These are phyloP conservation scores for Mortierella sp. DNA, from an alignment of 371 early-diverging fungal genomes.

Conservation along the genomic window DNA sequence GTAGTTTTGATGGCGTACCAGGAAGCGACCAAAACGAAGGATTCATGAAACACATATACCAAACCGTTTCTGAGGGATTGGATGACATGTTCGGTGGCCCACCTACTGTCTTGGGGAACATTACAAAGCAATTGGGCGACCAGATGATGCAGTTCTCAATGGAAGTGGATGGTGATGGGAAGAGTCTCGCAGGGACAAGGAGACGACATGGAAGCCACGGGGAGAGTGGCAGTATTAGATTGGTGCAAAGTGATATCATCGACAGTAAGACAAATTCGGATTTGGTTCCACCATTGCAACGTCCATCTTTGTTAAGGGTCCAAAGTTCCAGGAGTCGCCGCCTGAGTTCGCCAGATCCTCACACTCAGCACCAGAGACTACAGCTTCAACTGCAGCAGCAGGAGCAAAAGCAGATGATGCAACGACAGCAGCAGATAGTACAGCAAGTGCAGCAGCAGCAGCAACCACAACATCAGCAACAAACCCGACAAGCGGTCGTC, in stretches of 20 bases:
- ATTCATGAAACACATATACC: slow-evolving; percentile 79
- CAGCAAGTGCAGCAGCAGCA: slow-evolving; percentile 22
- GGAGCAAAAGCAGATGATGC: slow-evolving; percentile 20
- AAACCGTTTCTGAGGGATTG: slow-evolving; percentile 77
- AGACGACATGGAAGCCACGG: slow-evolving; percentile 31
- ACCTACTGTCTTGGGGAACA: slow-evolving; percentile 78
- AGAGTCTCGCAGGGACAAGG: neutral
- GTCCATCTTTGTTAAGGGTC: slow-evolving; percentile 15
- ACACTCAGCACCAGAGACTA: slow-evolving; percentile 41
- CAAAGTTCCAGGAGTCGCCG: slow-evolving; percentile 33
- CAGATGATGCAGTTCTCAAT: slow-evolving; percentile 71
- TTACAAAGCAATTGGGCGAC: slow-evolving; percentile 77
- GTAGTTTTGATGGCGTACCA: neutral
- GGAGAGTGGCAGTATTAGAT: slow-evolving; percentile 12
- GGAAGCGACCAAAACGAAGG: slow-evolving; percentile 46
- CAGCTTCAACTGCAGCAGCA: slow-evolving; percentile 29
- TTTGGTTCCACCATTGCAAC: neutral
- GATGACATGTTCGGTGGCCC: slow-evolving; percentile 68
- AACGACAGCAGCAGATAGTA: slow-evolving; percentile 10
- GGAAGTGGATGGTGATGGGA: slow-evolving; percentile 29
- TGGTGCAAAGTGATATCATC: slow-evolving; percentile 14
- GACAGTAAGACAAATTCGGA: neutral
- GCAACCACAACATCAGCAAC: slow-evolving; percentile 20
- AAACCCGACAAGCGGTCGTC: slow-evolving; percentile 29
- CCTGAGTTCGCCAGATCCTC: slow-evolving; percentile 50